These are phyloP conservation scores for Apiospora pterosperma DNA, from an alignment of 2,329 filamentous ascomycete genomes.

Conservation along the genomic window DNA sequence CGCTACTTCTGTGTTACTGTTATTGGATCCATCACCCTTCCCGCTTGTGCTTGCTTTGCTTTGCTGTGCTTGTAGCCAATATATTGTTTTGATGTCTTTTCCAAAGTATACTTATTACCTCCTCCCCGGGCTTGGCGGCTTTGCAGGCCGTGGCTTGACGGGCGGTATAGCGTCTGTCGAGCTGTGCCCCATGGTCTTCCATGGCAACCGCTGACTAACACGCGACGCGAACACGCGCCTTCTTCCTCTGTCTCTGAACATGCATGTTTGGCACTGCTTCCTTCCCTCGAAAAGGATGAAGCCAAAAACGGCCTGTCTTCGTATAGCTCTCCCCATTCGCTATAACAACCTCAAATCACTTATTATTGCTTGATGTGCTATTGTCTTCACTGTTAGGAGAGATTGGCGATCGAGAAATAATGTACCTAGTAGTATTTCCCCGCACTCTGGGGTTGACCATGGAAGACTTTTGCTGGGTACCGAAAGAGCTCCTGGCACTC, in stretches of 20 bases:
- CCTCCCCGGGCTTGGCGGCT: background rate
- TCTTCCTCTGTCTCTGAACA: background rate
- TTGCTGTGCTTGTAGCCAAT: background rate
- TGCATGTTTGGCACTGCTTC: background rate
- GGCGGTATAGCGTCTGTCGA: background rate
- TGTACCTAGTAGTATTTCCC: background rate
- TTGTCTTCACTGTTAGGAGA: background rate
- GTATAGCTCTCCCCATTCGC: background rate
- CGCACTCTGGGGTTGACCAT: background rate
- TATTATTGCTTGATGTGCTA: background rate
- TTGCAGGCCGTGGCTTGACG: background rate
- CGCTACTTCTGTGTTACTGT: background rate
- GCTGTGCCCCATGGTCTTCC: no score
- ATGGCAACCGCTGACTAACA: slow-evolving; percentile 11
- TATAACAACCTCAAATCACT: background rate
- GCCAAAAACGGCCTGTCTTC: background rate
- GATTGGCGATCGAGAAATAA: background rate
- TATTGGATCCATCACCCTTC: background rate
- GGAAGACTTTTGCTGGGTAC: background rate
- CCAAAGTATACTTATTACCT: background rate
- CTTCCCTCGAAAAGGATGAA: background rate
- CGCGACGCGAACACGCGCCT: slow-evolving; percentile 3
- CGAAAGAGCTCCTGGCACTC: background rate
- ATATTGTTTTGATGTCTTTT: background rate
- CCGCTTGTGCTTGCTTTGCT: background rate